Evolutionary conservation across 2,329 filamentous ascomycete genomes (phyloP).

Genomic region (Colletotrichum noveboracense): DNA sequence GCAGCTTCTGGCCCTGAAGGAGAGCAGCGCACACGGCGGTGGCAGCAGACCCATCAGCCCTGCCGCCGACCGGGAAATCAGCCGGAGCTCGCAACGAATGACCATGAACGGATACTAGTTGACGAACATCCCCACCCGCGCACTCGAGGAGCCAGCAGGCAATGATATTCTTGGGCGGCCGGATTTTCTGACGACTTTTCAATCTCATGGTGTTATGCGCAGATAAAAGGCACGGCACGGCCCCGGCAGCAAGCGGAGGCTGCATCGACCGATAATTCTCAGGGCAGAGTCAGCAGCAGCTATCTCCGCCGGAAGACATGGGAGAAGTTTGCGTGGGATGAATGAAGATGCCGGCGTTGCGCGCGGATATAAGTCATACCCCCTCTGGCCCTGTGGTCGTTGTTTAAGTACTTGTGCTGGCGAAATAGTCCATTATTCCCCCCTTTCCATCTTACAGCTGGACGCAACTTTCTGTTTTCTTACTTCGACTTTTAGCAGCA

Average conservation of each 20-base stretch:
- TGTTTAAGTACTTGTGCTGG: constrained; percentile 17
- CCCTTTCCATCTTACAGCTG: constrained; percentile 40
- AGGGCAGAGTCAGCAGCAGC: neutral
- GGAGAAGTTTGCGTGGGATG: neutral
- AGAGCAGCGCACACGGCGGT: constrained; percentile 86
- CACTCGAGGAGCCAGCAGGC: constrained; percentile 14
- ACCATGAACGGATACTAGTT: constrained; percentile 97
- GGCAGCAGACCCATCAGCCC: constrained; percentile 94
- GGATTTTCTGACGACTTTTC: constrained; percentile 20
- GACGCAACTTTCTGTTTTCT: constrained; percentile 45
- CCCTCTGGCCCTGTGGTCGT: constrained; percentile 6
- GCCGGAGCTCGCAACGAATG: constrained; percentile 95
- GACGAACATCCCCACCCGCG: neutral
- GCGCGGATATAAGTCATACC: constrained; percentile 17
- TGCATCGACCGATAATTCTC: constrained; percentile 2
- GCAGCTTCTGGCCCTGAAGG: constrained; percentile 96
- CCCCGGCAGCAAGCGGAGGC: constrained; percentile 7
- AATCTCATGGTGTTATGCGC: constrained; percentile 22
- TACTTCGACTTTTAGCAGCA: constrained; percentile 32
- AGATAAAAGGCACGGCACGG: constrained; percentile 18
- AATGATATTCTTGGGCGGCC: constrained; percentile 18
- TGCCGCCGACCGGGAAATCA: constrained; percentile 91
- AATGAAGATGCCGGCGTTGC: constrained; percentile 7
- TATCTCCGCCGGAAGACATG: neutral
- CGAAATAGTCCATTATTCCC: constrained; percentile 21